Base-by-base conservation (phyloP, 257 asterid genomes). In the Petrea volubilis region DNA sequence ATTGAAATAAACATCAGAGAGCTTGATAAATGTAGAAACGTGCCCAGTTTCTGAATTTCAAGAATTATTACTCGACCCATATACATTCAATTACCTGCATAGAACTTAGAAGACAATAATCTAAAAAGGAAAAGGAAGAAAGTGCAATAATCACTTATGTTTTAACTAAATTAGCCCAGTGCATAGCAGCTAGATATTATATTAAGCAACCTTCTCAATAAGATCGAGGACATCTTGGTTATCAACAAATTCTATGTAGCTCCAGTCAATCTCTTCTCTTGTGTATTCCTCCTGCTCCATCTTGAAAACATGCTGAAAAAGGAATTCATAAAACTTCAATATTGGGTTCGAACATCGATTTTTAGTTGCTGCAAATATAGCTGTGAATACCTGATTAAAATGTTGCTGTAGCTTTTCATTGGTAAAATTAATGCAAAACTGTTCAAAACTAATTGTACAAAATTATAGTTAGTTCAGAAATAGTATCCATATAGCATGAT, bases 241-340 rank as follows among this genome's bases (percentile, higher is more conserved):
- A 80, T 94, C 99, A 44, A 94, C 96, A 71, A 94, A 94, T 73
- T 94, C 97, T 41, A 94, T 94, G 87, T 91, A 94, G 85, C 98
- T 91, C 98, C 98, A 94, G 72, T 94, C 90, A 74, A 94, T 94
- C 86, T 81, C 91, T 84, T 94, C 97, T 70, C 74, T 91, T 47
- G 89, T 85, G 90, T 94, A 94, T 79, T 94, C 99, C 83, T 94
- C 97, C 79, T 94, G 99, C 89, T 89, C 97, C 96, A 91, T 89
- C 91, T 94, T 94, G 81, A 94, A 94, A 77, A 94, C 96, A 4
- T 94, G 99, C 99, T 94, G 99, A 65, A 71, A 71, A 50, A 50
- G 55, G 34, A 58, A 47, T 74, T 52, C 31, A 20, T 61, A 62
- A 59, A 67, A 71, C 53, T 43, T 77, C 64, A 84, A 83, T 62